phyloP scores from a whole-genome alignment of 1,139 yeast genomes.

The Sugiyamaella pinicola region DNA sequence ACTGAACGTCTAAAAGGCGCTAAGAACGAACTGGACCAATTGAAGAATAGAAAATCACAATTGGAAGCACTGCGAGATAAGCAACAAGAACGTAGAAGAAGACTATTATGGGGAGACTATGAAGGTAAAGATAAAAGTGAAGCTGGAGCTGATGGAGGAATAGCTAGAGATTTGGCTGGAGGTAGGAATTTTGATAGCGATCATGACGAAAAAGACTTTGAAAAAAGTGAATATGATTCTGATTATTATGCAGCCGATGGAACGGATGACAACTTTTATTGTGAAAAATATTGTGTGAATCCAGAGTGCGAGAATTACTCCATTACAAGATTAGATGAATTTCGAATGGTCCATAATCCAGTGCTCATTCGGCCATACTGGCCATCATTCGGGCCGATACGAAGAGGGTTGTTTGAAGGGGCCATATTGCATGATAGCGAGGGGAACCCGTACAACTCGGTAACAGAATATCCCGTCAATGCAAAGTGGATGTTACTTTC shows the following conservation, averaged over 20 bases:
- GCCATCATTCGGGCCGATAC: constrained; percentile 15
- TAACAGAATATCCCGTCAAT: constrained; percentile 20
- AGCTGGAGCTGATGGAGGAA: constrained; percentile 15
- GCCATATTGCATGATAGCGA: constrained; percentile 13
- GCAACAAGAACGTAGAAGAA: constrained; percentile 26
- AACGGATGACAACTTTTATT: constrained; percentile 12
- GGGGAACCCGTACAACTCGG: constrained; percentile 17
- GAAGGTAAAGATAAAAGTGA: constrained; percentile 22
- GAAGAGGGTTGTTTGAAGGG: constrained; percentile 5
- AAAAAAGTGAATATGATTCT: constrained; percentile 13
- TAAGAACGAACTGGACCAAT: neutral
- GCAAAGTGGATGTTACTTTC: constrained; percentile 22
- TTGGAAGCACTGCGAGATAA: constrained; percentile 24
- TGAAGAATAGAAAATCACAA: neutral
- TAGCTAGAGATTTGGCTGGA: too few species aligned
- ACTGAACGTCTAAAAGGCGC: neutral
- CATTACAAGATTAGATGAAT: constrained; percentile 21
- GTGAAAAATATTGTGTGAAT: constrained; percentile 25
- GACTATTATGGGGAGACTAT: constrained; percentile 24
- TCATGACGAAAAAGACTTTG: constrained; percentile 6
- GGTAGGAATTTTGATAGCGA: constrained; percentile 4
- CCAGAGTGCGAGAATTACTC: constrained; percentile 27
- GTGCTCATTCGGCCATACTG: constrained; percentile 23
- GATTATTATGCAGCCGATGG: constrained; percentile 11
- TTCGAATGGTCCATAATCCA: constrained; percentile 27